Base-by-base conservation (phyloP, 768 basidiomycete genomes). In the Lactarius evosmus region DNA sequence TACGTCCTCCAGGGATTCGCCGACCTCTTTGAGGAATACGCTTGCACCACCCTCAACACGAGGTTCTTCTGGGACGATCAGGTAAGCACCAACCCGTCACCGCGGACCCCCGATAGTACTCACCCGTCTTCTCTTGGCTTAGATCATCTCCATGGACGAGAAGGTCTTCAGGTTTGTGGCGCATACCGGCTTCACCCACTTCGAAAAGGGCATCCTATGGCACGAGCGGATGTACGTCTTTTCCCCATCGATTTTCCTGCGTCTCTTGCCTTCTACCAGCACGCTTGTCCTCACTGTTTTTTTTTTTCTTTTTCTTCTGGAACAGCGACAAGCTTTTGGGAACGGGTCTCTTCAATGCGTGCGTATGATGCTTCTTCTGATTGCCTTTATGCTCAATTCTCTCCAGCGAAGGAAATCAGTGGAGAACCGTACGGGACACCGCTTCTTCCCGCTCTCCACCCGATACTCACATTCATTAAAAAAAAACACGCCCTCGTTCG, bases 261-360 rank as follows among this genome's bases (percentile, higher is more conserved):
- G 46, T 32, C 41, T 53, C 30, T 25, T 34, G 33, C 52, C 34
- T 44, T 14, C 36, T 60, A n/a, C n/a, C n/a, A n/a, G n/a, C 34
- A 60, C 44, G 51, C 62, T 22, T n/a, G 9, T 22, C 29, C 5
- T n/a, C n/a, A n/a, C n/a, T n/a, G n/a, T n/a, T n/a, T n/a, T 2
- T 7, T n/a, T 22, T 67, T 58, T 40, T 25, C 12, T 4, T 34
- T 38, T 36, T 5, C 25, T 49, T 49, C 46, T 49, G 12, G 16
- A 41, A 57, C 65, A 63, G 62, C n/a, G 65, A 67, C 33, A 68
- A 68, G 38, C 49, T 83, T 16, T 69, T 83, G 17, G 83, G 83
- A 17, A 78, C 75, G 0, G 85, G 85, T 7, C 78, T 85, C 7
- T 85, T 86, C 72, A 85, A 83, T 65, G 78, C 81, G 2, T 81